Percentiles rank a stretch among this genome's conserved stretches.
These are phyloP conservation scores for Saxophila tyrrhenica DNA, from an alignment of 495 filamentous ascomycete genomes.

Conservation along the genomic window DNA sequence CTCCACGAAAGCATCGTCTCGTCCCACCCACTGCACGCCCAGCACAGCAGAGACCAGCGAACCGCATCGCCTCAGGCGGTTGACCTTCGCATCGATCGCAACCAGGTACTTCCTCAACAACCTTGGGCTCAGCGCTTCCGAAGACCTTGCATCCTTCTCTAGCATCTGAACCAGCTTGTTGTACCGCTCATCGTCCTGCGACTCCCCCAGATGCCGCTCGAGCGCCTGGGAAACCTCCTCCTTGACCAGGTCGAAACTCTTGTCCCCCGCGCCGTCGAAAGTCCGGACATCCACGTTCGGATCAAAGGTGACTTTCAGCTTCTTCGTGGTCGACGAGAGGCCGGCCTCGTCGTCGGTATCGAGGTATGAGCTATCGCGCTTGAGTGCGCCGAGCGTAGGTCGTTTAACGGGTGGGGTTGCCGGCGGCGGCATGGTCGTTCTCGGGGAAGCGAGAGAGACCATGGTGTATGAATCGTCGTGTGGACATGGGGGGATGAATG, in stretches of 20 bases:
- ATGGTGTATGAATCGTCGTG: no score
- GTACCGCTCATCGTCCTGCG: constrained; percentile 58
- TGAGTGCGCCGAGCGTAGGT: constrained; percentile 13
- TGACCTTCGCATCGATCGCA: constrained; percentile 63
- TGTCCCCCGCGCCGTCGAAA: constrained; percentile 43
- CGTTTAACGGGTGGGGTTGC: constrained; percentile 8
- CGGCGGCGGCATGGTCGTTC: constrained; percentile 14
- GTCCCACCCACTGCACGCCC: constrained; percentile 69
- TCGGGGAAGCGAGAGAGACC: constrained; percentile 18
- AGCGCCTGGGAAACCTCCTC: constrained; percentile 66
- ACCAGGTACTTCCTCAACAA: constrained; percentile 63
- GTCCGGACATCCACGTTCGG: constrained; percentile 52
- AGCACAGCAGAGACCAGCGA: constrained; percentile 64
- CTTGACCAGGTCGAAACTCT: constrained; percentile 49
- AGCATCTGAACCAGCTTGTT: constrained; percentile 63
- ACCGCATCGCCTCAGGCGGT: constrained; percentile 59
- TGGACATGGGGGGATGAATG: no score
- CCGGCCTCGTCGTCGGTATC: constrained; percentile 19
- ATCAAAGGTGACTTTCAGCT: constrained; percentile 65
- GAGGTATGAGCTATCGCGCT: constrained; percentile 17
- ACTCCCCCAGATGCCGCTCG: constrained; percentile 40
- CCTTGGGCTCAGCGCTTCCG: constrained; percentile 39
- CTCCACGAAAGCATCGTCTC: constrained; percentile 68
- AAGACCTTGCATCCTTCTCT: constrained; percentile 33
- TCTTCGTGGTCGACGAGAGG: constrained; percentile 32